These are phyloP conservation scores for Penicillium lividum DNA, from an alignment of 495 filamentous ascomycete genomes.

Conservation along the genomic window DNA sequence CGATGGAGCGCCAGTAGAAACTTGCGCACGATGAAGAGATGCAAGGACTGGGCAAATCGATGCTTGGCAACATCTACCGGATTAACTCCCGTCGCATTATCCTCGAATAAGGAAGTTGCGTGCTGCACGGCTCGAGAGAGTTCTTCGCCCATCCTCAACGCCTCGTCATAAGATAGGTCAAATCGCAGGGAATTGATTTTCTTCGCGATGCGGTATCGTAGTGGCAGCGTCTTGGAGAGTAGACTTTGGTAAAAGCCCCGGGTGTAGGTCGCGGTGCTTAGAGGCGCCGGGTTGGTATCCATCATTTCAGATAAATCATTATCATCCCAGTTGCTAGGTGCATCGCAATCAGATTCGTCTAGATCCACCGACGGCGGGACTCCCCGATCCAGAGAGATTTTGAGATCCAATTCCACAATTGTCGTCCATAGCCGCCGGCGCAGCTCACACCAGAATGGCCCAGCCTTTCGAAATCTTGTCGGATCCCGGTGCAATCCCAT, in stretches of 20 bases:
- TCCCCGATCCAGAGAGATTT: constrained; percentile 57
- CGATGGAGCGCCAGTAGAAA: constrained; percentile 56
- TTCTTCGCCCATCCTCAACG: constrained; percentile 46
- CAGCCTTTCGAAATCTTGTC: constrained; percentile 43
- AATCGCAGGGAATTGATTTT: constrained; percentile 51
- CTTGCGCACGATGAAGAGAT: constrained; percentile 50
- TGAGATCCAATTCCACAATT: constrained; percentile 59
- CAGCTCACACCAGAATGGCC: constrained; percentile 51
- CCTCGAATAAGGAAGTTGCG: constrained; percentile 27
- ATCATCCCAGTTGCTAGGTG: constrained; percentile 60
- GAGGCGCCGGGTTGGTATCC: constrained; percentile 29
- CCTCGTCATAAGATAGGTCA: constrained; percentile 52
- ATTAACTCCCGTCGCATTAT: constrained; percentile 25
- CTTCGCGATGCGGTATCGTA: constrained; percentile 50
- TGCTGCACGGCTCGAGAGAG: constrained; percentile 39
- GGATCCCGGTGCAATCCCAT: constrained; percentile 64
- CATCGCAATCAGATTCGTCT: constrained; percentile 49
- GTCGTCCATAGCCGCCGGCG: constrained; percentile 64
- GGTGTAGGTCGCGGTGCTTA: constrained; percentile 42
- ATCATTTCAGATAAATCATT: constrained; percentile 51
- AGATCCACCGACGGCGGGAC: constrained; percentile 51
- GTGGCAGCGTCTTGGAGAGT: constrained; percentile 47
- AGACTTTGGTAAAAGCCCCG: constrained; percentile 53
- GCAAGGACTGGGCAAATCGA: constrained; percentile 34
- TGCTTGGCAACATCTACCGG: constrained; percentile 24